Conservation (phyloP, 768 basidiomycete genomes). For the Boletus reticuloceps region DNA sequence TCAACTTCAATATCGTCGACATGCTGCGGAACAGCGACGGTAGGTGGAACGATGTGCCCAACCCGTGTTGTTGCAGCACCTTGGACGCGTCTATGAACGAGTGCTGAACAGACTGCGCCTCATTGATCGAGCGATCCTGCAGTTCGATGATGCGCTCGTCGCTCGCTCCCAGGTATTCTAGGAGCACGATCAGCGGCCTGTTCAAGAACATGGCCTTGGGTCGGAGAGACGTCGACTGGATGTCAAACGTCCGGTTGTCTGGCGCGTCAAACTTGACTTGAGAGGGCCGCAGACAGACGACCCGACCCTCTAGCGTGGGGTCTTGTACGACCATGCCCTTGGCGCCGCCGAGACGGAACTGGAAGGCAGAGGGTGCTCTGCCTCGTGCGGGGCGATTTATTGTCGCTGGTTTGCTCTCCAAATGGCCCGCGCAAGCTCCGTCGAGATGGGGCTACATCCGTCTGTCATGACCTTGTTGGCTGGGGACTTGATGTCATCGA, state of each 20-base stretch:
- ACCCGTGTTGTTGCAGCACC: conserved; percentile 41
- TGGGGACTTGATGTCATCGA: conserved; percentile 31
- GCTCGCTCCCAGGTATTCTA: conserved; percentile 45
- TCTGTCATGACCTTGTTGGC: conserved; percentile 44
- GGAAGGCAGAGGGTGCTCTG: conserved; percentile 38
- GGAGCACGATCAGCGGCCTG: conserved; percentile 45
- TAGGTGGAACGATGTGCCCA: conserved; percentile 45
- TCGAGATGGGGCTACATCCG: conserved; percentile 48
- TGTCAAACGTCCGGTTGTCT: conserved; percentile 40
- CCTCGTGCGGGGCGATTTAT: conserved; percentile 21
- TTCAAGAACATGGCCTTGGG: conserved; percentile 46
- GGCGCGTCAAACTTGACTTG: conserved; percentile 48
- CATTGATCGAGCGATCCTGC: conserved; percentile 37
- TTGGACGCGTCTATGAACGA: conserved; percentile 37
- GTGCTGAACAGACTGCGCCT: conserved; percentile 33
- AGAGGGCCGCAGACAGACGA: conserved; percentile 41
- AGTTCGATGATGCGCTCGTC: conserved; percentile 32
- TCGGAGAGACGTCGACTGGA: conserved; percentile 43
- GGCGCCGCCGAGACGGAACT: conserved; percentile 45
- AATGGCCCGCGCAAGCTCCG: conserved; percentile 33
- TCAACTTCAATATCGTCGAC: conserved; percentile 30
- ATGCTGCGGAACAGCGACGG: conserved; percentile 42
- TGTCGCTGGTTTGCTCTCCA: conserved; percentile 35
- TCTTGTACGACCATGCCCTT: conserved; percentile 50
- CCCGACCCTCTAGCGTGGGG: conserved; percentile 33